phyloP scores from a whole-genome alignment of 208 protist species.

The Leishmania amazonensis region DNA sequence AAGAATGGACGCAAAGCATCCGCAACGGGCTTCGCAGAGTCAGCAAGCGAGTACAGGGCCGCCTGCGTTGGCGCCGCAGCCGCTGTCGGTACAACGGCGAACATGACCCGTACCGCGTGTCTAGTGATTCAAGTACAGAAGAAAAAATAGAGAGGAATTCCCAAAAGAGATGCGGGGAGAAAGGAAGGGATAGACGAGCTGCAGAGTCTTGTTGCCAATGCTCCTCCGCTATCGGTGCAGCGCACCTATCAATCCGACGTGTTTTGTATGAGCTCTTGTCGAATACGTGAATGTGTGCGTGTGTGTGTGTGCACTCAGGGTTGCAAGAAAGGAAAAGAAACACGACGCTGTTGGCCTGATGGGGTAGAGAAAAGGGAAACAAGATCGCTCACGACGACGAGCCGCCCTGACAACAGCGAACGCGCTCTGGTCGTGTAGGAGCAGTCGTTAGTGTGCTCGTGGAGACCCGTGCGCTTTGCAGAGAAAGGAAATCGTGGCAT shows the following conservation, averaged over 20 bases:
- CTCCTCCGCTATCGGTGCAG: neutral
- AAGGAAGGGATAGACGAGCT: no score
- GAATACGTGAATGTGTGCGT: neutral
- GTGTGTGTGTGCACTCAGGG: slow-evolving; percentile 2
- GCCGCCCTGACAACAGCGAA: neutral
- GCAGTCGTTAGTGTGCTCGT: neutral
- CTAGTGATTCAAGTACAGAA: neutral
- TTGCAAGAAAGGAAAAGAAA: neutral
- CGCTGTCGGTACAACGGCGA: slow-evolving; percentile 19
- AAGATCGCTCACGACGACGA: neutral
- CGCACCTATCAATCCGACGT: neutral
- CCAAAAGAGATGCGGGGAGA: neutral
- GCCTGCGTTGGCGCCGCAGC: slow-evolving; percentile 14
- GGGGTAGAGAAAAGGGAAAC: neutral
- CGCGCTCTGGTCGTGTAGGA: neutral
- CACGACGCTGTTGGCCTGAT: neutral
- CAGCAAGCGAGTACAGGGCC: slow-evolving; percentile 9
- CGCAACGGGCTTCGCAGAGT: slow-evolving; percentile 23
- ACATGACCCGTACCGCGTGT: slow-evolving; percentile 8
- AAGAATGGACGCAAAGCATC: slow-evolving; percentile 22
- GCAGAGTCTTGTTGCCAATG: neutral
- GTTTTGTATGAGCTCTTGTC: neutral
- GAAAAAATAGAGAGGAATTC: neutral
- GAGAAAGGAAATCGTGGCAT: neutral
- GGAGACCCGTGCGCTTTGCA: no score